Percentiles rank a stretch among this genome's conserved stretches.
Evolutionary conservation across 1,284 basidiomycete species (phyloP).

Genomic region (Sanghuangporus sanghuang): DNA sequence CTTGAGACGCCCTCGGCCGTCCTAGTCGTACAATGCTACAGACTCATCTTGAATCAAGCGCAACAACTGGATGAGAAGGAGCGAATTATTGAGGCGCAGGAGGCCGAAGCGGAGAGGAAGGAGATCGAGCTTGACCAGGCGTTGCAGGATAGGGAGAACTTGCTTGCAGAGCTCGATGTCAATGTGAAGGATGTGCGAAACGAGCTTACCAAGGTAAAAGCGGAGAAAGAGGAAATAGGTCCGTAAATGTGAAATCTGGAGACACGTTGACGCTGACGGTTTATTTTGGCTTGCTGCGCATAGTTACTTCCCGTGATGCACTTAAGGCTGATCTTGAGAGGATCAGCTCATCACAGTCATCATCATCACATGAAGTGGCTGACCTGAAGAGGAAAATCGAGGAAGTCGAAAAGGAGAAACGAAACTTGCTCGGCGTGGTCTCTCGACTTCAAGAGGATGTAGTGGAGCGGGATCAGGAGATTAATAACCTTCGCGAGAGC

Average conservation of each 20-base stretch:
- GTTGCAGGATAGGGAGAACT: conserved; percentile 63
- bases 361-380: conserved; percentile 57
- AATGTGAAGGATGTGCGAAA: conserved; percentile 44
- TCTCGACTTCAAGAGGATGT: conserved; percentile 69
- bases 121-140: conserved; percentile 77
- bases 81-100: conserved; percentile 59
- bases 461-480: conserved; percentile 66
- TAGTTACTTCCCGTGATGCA: conserved; percentile 46
- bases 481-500: conserved; percentile 58
- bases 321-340: conserved; percentile 51
- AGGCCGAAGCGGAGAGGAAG: conserved; percentile 58
- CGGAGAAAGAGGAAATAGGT: conserved; percentile 64
- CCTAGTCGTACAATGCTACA: conserved; percentile 54
- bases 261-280: neutral
- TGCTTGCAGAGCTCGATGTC: conserved; percentile 48
- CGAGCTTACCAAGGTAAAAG: conserved; percentile 48
- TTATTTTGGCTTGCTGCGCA: conserved; percentile 1
- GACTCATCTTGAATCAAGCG: conserved; percentile 51
- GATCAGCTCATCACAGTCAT: conserved; percentile 48
- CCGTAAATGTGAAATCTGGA: conserved; percentile 19
- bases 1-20: conserved; percentile 53
- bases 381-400: conserved; percentile 54
- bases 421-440: conserved; percentile 69
- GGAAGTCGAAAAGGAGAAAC: conserved; percentile 74
- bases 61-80: conserved; percentile 47